phyloP scores from a whole-genome alignment of 2,329 filamentous ascomycete species.

The Pseudomassariella vexata region DNA sequence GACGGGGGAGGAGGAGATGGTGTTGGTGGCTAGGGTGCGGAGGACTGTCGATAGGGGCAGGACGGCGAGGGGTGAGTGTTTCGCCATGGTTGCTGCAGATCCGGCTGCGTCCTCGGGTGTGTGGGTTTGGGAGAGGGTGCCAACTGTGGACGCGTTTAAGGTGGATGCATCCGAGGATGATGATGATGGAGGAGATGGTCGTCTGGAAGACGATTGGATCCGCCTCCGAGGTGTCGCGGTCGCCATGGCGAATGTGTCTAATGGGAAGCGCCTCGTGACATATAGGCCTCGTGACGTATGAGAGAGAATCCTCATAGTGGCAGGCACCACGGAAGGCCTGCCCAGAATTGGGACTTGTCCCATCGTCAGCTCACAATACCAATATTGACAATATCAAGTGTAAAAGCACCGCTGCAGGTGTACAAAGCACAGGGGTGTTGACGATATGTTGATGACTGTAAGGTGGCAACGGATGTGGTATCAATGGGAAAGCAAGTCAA shows the following conservation, averaged over 20 bases:
- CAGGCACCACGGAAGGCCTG: constrained; percentile 4
- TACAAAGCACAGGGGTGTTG: too few species aligned
- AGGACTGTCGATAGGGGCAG: constrained; percentile 62
- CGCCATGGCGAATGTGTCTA: constrained; percentile 1
- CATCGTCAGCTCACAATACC: constrained; percentile 5
- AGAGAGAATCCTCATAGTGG: constrained; percentile 2
- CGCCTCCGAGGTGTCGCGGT: background rate
- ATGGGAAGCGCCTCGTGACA: constrained; percentile 2
- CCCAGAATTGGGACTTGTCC: constrained; percentile 4
- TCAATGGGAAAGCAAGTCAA: too few species aligned
- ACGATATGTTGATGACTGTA: too few species aligned
- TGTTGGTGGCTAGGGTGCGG: constrained; percentile 63
- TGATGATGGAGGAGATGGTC: background rate
- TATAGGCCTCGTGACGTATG: constrained; percentile 5
- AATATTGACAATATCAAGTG: too few species aligned
- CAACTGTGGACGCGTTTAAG: constrained; percentile 2
- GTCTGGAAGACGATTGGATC: constrained; percentile 7
- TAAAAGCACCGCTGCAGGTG: too few species aligned
- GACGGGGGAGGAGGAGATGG: constrained; percentile 63
- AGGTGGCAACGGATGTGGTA: too few species aligned
- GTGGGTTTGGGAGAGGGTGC: constrained; percentile 2
- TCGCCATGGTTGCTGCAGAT: constrained; percentile 14
- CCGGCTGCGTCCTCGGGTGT: constrained; percentile 2
- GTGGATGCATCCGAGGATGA: constrained; percentile 2
- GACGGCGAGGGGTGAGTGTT: constrained; percentile 49